Evolutionary conservation across 768 basidiomycete genomes (phyloP), one percentile per base, ranked within the genome.

Genomic region (Chalciporus pseudorubinellus): DNA sequence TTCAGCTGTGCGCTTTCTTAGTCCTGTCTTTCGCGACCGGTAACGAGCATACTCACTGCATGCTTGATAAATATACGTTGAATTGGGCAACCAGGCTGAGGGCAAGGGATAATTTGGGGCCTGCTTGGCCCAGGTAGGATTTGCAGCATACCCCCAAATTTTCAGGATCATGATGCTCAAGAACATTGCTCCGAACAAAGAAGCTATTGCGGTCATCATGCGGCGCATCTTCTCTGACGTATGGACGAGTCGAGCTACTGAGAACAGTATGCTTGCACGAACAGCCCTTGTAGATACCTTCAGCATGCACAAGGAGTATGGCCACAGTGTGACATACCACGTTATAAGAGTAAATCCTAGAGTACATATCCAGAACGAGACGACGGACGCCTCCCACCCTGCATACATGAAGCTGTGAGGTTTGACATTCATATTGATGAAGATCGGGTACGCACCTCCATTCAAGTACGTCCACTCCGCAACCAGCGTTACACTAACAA

Each of bases 241-340:
- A 48, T 59, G 55, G 22, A 48, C 50, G 14, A 65, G 51, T 28
- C 63, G 63, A 39, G 48, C 56, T 26, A 64, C 41, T 19, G 63
- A 64, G 24, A 57, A 53, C 28, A 58, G 24, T 38, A 60, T 51
- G 31, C 60, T 64, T 55, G 56, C 48, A 19, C 63, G 63, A 16
- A 63, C 57, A 44, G 50, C 42, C 64, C 59, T 66, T 46, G 10
- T 1, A 44, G 22, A 41, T 28, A 11, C n/a, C 3, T 39, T 57
- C 1, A 62, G n/a, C 20, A 39, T 21, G 18, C 39, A 33, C 9
- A 18, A 18, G 19, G 9, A 14, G 40, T 41, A 22, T 26, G 39
- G 14, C 18, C n/a, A 13, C 12, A 11, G 2, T 14, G 20, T 36
- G 20, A 5, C 55, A 53, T 47, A 65, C 61, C 61, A 64, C 43